Percentiles rank a stretch among this genome's conserved stretches.
phyloP scores from a whole-genome alignment of 2,329 filamentous ascomycete genomes.

The Orbilia blumenaviensis region DNA sequence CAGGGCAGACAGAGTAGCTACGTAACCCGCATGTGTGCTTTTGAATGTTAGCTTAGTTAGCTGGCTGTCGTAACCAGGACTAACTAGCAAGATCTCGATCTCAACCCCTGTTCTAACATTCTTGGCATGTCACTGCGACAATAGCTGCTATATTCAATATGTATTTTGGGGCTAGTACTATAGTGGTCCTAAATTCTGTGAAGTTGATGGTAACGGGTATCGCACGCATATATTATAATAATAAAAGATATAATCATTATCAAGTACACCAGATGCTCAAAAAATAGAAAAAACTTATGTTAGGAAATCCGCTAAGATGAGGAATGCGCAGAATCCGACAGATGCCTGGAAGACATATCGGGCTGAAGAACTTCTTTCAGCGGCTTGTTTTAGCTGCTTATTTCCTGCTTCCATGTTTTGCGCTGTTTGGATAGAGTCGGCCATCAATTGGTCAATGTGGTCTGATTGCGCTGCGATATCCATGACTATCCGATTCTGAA shows the following conservation, averaged over 20 bases:
- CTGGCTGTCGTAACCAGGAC: background rate
- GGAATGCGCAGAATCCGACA: conserved; percentile 75
- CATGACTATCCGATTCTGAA: conserved; percentile 86
- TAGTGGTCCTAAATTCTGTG: too few species aligned
- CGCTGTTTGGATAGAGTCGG: conserved; percentile 80
- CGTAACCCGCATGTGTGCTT: background rate
- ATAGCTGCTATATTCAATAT: too few species aligned
- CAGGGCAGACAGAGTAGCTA: background rate
- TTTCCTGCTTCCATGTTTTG: conserved; percentile 91
- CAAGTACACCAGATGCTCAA: background rate
- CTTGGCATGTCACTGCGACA: too few species aligned
- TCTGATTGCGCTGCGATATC: conserved; percentile 87
- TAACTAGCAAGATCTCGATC: background rate
- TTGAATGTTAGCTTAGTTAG: background rate
- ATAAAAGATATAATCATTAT: background rate
- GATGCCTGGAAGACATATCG: conserved; percentile 83
- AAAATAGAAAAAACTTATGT: conserved; percentile 64
- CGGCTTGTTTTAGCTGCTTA: conserved; percentile 86
- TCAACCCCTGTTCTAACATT: background rate
- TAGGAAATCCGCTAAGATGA: conserved; percentile 81
- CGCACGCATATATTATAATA: conserved; percentile 12
- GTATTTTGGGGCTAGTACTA: too few species aligned
- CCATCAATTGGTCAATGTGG: conserved; percentile 86
- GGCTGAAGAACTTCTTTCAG: conserved; percentile 75
- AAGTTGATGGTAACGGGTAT: background rate